Percentiles rank a stretch among this genome's conserved stretches.
Evolutionary conservation across 1,284 basidiomycete species (phyloP).

Genomic region (Pterulicium gracile): DNA sequence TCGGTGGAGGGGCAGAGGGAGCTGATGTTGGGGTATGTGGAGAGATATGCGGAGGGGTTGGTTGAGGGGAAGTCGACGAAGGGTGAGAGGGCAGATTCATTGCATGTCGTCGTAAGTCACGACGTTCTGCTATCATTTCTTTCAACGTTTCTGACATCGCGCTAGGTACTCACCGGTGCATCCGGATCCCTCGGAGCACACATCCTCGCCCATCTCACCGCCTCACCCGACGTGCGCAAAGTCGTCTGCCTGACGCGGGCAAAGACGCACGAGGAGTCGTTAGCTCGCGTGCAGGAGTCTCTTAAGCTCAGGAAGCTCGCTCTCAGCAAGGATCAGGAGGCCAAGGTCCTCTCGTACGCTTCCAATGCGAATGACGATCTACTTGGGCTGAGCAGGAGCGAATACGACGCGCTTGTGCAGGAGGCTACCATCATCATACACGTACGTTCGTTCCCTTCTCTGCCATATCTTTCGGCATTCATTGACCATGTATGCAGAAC

Average conservation of each 20-base stretch:
- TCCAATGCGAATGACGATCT: conserved; percentile 27
- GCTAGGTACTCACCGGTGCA: conserved; percentile 42
- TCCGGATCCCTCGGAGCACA: conserved; percentile 55
- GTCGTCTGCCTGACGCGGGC: conserved; percentile 47
- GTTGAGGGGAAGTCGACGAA: conserved; percentile 3
- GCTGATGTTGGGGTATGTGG: conserved; percentile 29
- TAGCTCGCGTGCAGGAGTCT: conserved; percentile 23
- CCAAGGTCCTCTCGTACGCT: conserved; percentile 29
- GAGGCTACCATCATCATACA: conserved; percentile 38
- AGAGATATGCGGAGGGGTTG: conserved; percentile 23
- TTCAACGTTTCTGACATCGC: background rate
- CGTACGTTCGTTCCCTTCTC: conserved; percentile 17
- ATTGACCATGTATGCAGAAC: conserved; percentile 19
- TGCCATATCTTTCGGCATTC: conserved; percentile 11
- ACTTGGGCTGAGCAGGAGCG: conserved; percentile 28
- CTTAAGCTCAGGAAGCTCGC: conserved; percentile 19
- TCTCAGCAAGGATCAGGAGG: conserved; percentile 11
- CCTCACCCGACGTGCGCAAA: conserved; percentile 22
- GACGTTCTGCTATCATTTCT: background rate
- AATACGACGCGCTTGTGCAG: conserved; percentile 25
- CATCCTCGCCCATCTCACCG: conserved; percentile 36
- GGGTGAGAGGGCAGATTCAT: conserved; percentile 9
- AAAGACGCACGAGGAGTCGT: conserved; percentile 24
- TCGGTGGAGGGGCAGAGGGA: conserved; percentile 18
- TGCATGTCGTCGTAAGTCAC: conserved; percentile 15